Percentiles rank a stretch among this genome's conserved stretches.
These are phyloP conservation scores for Coniochaeta sp. DNA, from an alignment of 2,329 filamentous ascomycete species.

Conservation along the genomic window DNA sequence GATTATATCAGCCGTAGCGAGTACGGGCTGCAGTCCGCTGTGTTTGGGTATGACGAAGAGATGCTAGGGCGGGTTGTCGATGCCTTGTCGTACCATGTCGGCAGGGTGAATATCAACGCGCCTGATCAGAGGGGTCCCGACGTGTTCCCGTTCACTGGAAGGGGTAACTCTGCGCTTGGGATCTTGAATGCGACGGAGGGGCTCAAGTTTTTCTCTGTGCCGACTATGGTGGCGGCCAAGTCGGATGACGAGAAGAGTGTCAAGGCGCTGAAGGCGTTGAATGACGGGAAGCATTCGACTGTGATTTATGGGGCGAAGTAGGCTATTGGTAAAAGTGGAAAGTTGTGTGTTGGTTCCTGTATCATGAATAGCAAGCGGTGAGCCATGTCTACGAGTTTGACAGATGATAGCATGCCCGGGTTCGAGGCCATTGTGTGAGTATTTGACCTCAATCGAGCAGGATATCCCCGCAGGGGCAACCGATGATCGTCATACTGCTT, in stretches of 20 bases:
- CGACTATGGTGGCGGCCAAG: slow-evolving; percentile 1
- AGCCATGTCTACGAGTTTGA: no score
- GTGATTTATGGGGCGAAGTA: slow-evolving; percentile 1
- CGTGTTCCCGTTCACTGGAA: background rate
- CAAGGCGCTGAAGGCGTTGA: slow-evolving; percentile 1
- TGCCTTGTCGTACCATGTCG: background rate
- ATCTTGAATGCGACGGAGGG: background rate
- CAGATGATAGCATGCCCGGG: no score
- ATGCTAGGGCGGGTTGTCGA: background rate
- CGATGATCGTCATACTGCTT: no score
- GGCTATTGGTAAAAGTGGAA: no score
- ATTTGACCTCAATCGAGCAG: no score
- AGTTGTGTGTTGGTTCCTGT: no score
- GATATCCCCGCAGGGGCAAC: no score
- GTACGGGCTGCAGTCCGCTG: slow-evolving; percentile 2
- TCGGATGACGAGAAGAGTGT: background rate
- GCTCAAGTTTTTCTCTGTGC: slow-evolving; percentile 2
- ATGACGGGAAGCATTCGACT: background rate
- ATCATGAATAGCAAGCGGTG: no score
- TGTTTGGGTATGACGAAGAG: background rate
- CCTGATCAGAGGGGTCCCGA: background rate
- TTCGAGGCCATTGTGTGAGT: no score
- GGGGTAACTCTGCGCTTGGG: background rate
- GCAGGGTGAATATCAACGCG: background rate
- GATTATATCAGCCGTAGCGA: background rate